phyloP scores from a whole-genome alignment of 2,329 filamentous ascomycete genomes.

The Fusarium falciforme region DNA sequence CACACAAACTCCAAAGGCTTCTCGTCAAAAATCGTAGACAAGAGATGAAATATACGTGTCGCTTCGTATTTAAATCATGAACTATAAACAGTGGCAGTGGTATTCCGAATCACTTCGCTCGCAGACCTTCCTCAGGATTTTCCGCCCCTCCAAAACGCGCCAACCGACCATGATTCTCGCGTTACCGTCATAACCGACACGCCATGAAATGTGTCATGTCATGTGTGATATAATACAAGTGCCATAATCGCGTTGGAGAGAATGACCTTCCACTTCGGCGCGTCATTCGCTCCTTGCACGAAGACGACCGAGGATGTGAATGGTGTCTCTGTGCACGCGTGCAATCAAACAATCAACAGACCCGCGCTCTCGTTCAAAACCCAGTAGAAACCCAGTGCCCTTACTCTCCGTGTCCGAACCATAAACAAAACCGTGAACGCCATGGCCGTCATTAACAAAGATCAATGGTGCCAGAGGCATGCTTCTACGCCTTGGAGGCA shows the following conservation, averaged over 20 bases:
- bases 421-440: slow-evolving; percentile 49
- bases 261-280: slow-evolving; percentile 31
- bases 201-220: slow-evolving; percentile 32
- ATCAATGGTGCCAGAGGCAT: slow-evolving; percentile 35
- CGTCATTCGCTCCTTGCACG: slow-evolving; percentile 30
- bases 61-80: slow-evolving; percentile 22
- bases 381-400: slow-evolving; percentile 42
- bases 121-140: slow-evolving; percentile 30
- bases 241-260: slow-evolving; percentile 34
- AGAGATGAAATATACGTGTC: background rate
- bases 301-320: slow-evolving; percentile 34
- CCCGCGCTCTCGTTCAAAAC: slow-evolving; percentile 43
- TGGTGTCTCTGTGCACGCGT: slow-evolving; percentile 33
- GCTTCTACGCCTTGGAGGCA: slow-evolving; percentile 53
- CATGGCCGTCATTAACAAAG: slow-evolving; percentile 53
- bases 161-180: slow-evolving; percentile 25
- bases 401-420: slow-evolving; percentile 41
- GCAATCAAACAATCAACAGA: slow-evolving; percentile 39
- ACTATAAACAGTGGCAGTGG: slow-evolving; percentile 38
- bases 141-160: slow-evolving; percentile 21
- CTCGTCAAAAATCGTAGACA: background rate
- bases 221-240: slow-evolving; percentile 41
- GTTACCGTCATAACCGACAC: slow-evolving; percentile 32
- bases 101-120: slow-evolving; percentile 32
- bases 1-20: slow-evolving; percentile 1